These are phyloP conservation scores for Mycena floridula DNA, from an alignment of 768 basidiomycete genomes.

Conservation along the genomic window DNA sequence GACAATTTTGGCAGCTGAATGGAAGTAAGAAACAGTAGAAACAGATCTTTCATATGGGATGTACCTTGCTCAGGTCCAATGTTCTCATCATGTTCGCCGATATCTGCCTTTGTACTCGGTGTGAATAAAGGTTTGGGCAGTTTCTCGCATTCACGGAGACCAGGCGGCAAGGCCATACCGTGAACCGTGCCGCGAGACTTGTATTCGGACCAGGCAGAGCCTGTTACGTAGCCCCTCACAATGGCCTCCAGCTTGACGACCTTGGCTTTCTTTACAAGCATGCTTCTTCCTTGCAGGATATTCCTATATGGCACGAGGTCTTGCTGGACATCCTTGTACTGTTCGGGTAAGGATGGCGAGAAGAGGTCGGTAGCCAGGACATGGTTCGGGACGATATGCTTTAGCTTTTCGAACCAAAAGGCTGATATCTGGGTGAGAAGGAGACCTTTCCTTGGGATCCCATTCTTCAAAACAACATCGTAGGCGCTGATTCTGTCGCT, in stretches of 20 bases:
- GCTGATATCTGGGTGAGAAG: constrained; percentile 85
- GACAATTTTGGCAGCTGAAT: constrained; percentile 55
- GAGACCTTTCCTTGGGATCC: constrained; percentile 90
- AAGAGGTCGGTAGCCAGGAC: constrained; percentile 72
- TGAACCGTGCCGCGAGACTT: constrained; percentile 84
- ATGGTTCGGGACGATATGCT: constrained; percentile 81
- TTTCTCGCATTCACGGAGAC: constrained; percentile 80
- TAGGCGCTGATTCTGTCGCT: constrained; percentile 95
- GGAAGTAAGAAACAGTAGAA: not conserved
- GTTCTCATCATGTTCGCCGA: constrained; percentile 94
- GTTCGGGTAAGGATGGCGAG: constrained; percentile 81
- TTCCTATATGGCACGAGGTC: no score
- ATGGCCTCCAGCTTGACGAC: constrained; percentile 93
- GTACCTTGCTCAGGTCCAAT: constrained; percentile 78
- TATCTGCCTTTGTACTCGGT: constrained; percentile 94
- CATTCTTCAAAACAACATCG: constrained; percentile 92
- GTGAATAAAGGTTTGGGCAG: constrained; percentile 85
- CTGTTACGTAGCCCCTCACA: constrained; percentile 94
- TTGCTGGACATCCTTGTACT: constrained; percentile 62
- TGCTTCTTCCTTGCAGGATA: constrained; percentile 77
- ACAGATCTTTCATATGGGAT: no score
- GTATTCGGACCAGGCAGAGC: constrained; percentile 96
- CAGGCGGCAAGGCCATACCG: constrained; percentile 68
- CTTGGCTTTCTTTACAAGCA: constrained; percentile 87
- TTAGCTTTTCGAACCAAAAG: constrained; percentile 91